Evolutionary conservation across 2,329 filamentous ascomycete genomes (phyloP), one percentile per base, ranked within the genome.

Genomic region (Coniella vitis): DNA sequence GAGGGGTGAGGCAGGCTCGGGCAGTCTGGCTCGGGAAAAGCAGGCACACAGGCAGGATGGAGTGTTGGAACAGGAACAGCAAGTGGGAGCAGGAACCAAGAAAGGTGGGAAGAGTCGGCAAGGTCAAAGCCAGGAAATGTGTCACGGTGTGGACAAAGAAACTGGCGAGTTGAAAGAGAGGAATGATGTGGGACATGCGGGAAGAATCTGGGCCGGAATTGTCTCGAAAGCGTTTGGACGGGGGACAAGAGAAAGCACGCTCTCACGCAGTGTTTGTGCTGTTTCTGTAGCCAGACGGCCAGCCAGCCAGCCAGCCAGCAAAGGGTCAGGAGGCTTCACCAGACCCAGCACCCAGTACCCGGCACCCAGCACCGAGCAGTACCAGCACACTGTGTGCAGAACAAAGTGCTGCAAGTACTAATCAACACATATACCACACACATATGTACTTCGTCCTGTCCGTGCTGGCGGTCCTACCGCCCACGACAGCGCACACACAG

Each of bases 211-310:
- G 20, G 25, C 25, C 25, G 25, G 25, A 39, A 16, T 47, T 55
- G 59, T 62, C 57, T 63, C 57, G 55, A 58, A 57, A 56, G 55
- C 52, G 59, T 62, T 59, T 61, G 56, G 57, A 56, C 50, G 54
- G 53, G 54, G 48, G 56, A 49, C 36, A 51, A 32, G 44, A 47
- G 50, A 44, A 22, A 48, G 36, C 42, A 38, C 22, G 37, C 37
- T 39, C 16, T n/a, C n/a, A n/a, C n/a, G n/a, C n/a, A n/a, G n/a
- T n/a, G n/a, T n/a, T n/a, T n/a, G n/a, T n/a, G n/a, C n/a, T n/a
- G n/a, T n/a, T n/a, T n/a, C n/a, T n/a, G n/a, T n/a, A n/a, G n/a
- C n/a, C n/a, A n/a, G n/a, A n/a, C n/a, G n/a, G n/a, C n/a, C n/a
- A n/a, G n/a, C n/a, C n/a, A n/a, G n/a, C n/a, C n/a, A n/a, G n/a